Conservation (phyloP, 768 basidiomycete species). For the Lanmaoa rubissima region DNA sequence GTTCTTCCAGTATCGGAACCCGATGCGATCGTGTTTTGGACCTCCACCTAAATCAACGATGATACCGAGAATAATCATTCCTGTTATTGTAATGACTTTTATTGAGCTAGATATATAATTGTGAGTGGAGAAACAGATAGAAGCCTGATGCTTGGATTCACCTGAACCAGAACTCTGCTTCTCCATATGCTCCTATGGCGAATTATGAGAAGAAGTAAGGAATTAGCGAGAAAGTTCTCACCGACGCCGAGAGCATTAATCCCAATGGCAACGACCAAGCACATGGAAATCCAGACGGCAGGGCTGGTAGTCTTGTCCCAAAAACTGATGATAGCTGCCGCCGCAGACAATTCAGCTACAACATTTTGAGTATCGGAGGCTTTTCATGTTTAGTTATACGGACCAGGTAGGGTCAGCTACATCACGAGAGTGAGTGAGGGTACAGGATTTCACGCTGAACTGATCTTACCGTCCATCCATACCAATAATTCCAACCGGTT, state of each 20-base stretch:
- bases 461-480: slow-evolving; percentile 32
- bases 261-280: slow-evolving; percentile 46
- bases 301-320: slow-evolving; percentile 43
- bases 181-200: too few relatives aligned
- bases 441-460: not conserved
- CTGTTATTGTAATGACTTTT: not conserved
- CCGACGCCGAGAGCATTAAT: slow-evolving; percentile 46
- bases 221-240: slow-evolving; percentile 2
- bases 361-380: slow-evolving; percentile 3
- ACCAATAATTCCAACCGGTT: slow-evolving; percentile 44
- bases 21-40: too few relatives aligned
- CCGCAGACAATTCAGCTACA: slow-evolving; percentile 47
- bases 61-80: too few relatives aligned
- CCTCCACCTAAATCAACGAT: too few relatives aligned
- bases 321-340: slow-evolving; percentile 49
- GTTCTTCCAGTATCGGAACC: too few relatives aligned
- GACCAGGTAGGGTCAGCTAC: slow-evolving; percentile 29
- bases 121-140: not conserved
- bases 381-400: not conserved
- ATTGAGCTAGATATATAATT: slow-evolving; percentile 36
- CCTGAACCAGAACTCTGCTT: slow-evolving; percentile 14
- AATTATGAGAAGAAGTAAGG: not conserved
- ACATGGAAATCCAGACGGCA: slow-evolving; percentile 53
- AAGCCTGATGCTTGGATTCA: not conserved
- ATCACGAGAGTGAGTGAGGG: not conserved